These are phyloP conservation scores for Kazachstania africana DNA, from an alignment of 805 yeast genomes.

Conservation along the genomic window DNA sequence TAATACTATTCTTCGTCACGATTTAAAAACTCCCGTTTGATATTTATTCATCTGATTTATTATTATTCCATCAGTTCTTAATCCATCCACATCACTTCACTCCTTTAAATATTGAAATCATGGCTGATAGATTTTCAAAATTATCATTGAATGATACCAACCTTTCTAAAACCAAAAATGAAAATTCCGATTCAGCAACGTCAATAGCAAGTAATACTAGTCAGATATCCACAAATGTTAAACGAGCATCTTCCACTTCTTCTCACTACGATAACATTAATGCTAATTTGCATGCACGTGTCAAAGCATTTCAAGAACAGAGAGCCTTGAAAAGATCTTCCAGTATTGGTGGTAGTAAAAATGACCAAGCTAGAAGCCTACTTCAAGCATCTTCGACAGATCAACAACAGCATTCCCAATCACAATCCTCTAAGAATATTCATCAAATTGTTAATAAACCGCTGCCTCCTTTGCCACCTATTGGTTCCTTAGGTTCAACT, in stretches of 20 bases:
- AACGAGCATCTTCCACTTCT: conserved; percentile 17
- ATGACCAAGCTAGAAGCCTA: background rate
- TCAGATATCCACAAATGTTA: conserved; percentile 1
- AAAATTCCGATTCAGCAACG: background rate
- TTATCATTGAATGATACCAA: no score
- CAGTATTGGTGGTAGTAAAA: conserved; percentile 16
- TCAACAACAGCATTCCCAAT: background rate
- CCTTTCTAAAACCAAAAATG: no score
- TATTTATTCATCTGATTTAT: no score
- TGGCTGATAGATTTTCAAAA: no score
- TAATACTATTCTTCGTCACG: no score
- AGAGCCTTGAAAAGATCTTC: conserved; percentile 39
- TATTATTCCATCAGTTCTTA: no score
- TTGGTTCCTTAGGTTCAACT: no score
- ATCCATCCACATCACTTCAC: no score
- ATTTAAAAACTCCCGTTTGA: no score
- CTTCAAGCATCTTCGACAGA: background rate
- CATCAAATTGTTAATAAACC: conserved; percentile 29
- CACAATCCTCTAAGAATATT: conserved; percentile 8
- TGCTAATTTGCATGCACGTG: conserved; percentile 77
- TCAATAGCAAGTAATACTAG: background rate
- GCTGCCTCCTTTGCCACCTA: conserved; percentile 31
- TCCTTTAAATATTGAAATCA: no score
- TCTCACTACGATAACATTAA: conserved; percentile 32
- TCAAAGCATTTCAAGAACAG: conserved; percentile 78